phyloP scores from a whole-genome alignment of 169 alveolate genomes.

The Plasmodium berghei region DNA sequence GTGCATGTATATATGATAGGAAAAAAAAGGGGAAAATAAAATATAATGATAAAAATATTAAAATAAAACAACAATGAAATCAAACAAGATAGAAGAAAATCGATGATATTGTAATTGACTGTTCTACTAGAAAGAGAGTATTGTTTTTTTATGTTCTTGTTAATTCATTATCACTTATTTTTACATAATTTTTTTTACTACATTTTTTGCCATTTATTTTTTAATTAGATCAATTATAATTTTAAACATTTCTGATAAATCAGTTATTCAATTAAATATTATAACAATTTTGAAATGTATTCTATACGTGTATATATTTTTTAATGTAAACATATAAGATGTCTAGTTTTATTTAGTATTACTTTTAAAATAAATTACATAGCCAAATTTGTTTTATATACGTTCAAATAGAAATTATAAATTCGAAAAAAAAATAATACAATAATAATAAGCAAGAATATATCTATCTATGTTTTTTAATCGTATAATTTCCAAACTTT shows the following conservation, averaged over 20 bases:
- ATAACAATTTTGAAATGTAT: too few species aligned
- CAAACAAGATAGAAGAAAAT: not conserved
- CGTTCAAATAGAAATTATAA: not conserved
- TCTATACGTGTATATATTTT: too few species aligned
- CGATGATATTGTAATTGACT: not conserved
- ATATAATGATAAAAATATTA: too few species aligned
- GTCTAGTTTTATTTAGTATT: too few species aligned
- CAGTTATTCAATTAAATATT: too few species aligned
- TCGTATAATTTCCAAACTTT: not conserved
- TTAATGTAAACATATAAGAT: too few species aligned
- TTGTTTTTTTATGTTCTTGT: not conserved
- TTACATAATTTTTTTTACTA: not conserved
- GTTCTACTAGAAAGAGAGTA: not conserved
- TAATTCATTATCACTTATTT: not conserved
- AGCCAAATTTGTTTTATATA: too few species aligned
- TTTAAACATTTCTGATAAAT: too few species aligned
- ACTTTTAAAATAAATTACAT: too few species aligned
- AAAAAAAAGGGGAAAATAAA: conserved; percentile 11
- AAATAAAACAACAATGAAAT: not conserved
- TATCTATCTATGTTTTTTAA: not conserved
- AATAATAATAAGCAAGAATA: not conserved
- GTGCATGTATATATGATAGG: conserved; percentile 18
- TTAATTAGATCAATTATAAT: not conserved
- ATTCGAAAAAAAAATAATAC: not conserved
- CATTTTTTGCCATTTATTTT: conserved; percentile 3